These are phyloP conservation scores for Coffea humblotiana DNA, from an alignment of 305 asterid species.

Conservation along the genomic window DNA sequence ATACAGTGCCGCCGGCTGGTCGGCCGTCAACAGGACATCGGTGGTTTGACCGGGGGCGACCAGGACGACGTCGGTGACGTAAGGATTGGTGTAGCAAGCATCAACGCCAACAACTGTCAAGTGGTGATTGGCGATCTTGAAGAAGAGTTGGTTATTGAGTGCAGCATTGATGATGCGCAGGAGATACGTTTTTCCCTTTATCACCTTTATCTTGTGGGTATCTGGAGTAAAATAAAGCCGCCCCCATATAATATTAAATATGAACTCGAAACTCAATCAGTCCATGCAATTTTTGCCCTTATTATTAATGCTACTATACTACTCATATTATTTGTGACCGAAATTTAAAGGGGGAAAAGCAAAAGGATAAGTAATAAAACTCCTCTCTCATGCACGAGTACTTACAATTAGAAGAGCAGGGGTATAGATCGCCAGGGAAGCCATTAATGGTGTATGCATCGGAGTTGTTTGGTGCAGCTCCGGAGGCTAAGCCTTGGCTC, in stretches of 20 bases:
- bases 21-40: constrained; percentile 51
- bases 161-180: constrained; percentile 74
- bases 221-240: constrained; percentile 19
- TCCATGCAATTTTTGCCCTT: background rate
- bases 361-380: background rate
- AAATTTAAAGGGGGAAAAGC: background rate
- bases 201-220: constrained; percentile 39
- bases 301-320: too few relatives aligned
- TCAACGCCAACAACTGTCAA: constrained; percentile 56
- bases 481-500: constrained; percentile 39
- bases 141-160: constrained; percentile 56
- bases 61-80: constrained; percentile 51
- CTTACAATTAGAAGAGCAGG: constrained; percentile 53
- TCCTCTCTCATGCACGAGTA: background rate
- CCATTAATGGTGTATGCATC: constrained; percentile 65
- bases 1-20: constrained; percentile 41
- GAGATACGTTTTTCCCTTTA: constrained; percentile 49
- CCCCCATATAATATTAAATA: background rate
- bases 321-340: too few relatives aligned
- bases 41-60: constrained; percentile 61
- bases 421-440: constrained; percentile 50
- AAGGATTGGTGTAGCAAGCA: constrained; percentile 59
- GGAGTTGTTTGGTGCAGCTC: constrained; percentile 38
- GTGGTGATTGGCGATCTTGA: constrained; percentile 55
- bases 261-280: background rate